A percentile compares a stretch with the other conserved stretches of the same genome.
Conservation (phyloP, 495 filamentous ascomycete species). For the Penicillium canariense region DNA sequence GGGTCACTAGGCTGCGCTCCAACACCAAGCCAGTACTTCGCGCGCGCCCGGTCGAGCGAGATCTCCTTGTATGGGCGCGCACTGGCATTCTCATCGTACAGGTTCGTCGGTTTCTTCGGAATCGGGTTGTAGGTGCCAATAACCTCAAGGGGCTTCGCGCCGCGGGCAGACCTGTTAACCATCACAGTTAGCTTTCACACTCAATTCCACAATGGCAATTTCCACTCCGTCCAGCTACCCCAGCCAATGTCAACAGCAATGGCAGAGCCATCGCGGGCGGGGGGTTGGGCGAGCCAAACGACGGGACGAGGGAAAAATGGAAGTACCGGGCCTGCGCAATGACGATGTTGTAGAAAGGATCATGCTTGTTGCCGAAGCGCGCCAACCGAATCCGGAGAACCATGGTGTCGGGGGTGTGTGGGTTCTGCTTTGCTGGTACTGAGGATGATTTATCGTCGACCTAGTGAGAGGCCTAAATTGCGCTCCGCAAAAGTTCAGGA, state of each 20-base stretch:
- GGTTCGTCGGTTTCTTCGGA: constrained; percentile 60
- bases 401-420: constrained; percentile 53
- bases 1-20: constrained; percentile 91
- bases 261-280: background rate
- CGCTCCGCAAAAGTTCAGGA: constrained; percentile 32
- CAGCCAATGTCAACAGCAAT: background rate
- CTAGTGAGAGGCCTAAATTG: constrained; percentile 4
- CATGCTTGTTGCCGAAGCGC: constrained; percentile 84
- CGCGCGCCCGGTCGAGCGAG: constrained; percentile 73
- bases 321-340: constrained; percentile 90
- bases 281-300: background rate
- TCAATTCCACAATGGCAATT: background rate
- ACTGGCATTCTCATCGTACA: constrained; percentile 59
- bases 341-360: constrained; percentile 95
- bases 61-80: constrained; percentile 79
- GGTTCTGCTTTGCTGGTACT: background rate
- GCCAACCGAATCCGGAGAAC: constrained; percentile 90
- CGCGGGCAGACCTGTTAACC: constrained; percentile 59
- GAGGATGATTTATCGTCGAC: background rate
- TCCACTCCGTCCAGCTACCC: background rate
- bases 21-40: constrained; percentile 95
- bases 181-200: background rate
- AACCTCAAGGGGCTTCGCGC: constrained; percentile 87
- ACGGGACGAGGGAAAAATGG: constrained; percentile 5
- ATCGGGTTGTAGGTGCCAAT: constrained; percentile 93